These are phyloP conservation scores for Thermothelomyces thermophilus DNA, from an alignment of 2,329 filamentous ascomycete genomes.

Conservation along the genomic window DNA sequence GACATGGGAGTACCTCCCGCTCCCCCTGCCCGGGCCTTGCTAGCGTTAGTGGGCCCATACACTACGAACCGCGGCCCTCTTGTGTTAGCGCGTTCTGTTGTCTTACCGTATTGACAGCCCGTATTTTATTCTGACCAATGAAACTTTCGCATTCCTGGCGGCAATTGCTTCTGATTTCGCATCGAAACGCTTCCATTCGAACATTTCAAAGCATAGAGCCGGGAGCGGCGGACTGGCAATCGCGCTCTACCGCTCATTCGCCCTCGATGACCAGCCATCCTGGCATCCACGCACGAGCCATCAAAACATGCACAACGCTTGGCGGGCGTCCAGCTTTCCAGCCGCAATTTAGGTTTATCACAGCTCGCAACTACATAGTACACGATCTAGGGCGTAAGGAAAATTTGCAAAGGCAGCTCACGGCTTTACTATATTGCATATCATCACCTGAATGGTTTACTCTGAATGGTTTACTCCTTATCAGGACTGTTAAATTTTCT, in stretches of 20 bases:
- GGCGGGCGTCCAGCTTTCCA: not conserved
- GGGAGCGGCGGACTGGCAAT: not conserved
- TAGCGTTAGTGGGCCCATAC: not conserved
- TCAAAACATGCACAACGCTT: constrained; percentile 13
- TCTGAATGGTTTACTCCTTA: not conserved
- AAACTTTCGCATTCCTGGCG: not conserved
- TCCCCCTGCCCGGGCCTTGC: constrained; percentile 1
- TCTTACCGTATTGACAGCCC: not conserved
- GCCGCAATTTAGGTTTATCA: not conserved
- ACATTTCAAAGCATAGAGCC: not conserved
- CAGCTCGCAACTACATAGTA: too few relatives aligned
- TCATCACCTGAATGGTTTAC: too few relatives aligned
- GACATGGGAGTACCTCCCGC: constrained; percentile 9
- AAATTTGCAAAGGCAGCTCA: too few relatives aligned
- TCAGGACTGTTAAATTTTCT: too few relatives aligned
- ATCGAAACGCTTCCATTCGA: not conserved
- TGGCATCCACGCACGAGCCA: constrained; percentile 9
- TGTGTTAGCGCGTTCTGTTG: not conserved
- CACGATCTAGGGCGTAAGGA: too few relatives aligned
- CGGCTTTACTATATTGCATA: too few relatives aligned
- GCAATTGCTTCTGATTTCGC: not conserved
- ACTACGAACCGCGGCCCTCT: constrained; percentile 6
- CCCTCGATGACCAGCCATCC: constrained; percentile 3
- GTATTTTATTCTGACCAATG: not conserved
- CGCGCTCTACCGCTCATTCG: constrained; percentile 13